These are phyloP conservation scores for Immersiporthe knoxdaviesiana DNA, from an alignment of 2,329 filamentous ascomycete genomes.

Conservation along the genomic window DNA sequence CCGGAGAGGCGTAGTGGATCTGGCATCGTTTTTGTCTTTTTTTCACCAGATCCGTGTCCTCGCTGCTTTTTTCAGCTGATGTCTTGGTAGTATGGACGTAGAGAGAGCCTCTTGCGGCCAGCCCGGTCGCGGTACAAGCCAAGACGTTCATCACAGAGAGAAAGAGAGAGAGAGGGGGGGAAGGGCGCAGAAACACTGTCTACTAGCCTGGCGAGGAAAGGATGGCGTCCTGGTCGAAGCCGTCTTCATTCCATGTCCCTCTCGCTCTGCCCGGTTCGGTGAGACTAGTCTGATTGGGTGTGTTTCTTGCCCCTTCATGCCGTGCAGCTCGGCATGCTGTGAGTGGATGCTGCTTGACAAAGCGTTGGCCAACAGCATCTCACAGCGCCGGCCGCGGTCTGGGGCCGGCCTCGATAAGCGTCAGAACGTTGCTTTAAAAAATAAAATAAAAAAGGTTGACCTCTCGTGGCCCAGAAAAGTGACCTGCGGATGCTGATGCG, in stretches of 20 bases:
- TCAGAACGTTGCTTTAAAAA: constrained; percentile 27
- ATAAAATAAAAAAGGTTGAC: background rate
- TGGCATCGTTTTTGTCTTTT: no score
- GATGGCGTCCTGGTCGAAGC: constrained; percentile 12
- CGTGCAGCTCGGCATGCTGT: constrained; percentile 10
- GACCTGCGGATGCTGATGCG: constrained; percentile 12
- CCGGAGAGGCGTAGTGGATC: background rate
- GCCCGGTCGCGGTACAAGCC: constrained; percentile 21
- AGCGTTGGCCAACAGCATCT: constrained; percentile 27
- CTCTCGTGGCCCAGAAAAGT: background rate
- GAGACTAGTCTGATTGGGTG: constrained; percentile 19
- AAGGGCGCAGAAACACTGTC: constrained; percentile 29
- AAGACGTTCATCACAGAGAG: constrained; percentile 24
- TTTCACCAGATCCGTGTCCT: constrained; percentile 1
- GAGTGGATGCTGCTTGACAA: constrained; percentile 20
- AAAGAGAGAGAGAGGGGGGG: no score
- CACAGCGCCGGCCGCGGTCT: constrained; percentile 23
- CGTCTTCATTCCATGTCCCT: constrained; percentile 14
- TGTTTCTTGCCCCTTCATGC: constrained; percentile 19
- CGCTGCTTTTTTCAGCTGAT: constrained; percentile 7
- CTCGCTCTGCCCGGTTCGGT: constrained; percentile 20
- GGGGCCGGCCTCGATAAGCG: constrained; percentile 22
- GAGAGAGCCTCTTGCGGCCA: constrained; percentile 19
- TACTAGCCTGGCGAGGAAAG: constrained; percentile 19
- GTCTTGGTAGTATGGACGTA: constrained; percentile 23